Base-by-base conservation (phyloP, 2,329 filamentous ascomycete genomes). In the Fonsecaea nubica region DNA sequence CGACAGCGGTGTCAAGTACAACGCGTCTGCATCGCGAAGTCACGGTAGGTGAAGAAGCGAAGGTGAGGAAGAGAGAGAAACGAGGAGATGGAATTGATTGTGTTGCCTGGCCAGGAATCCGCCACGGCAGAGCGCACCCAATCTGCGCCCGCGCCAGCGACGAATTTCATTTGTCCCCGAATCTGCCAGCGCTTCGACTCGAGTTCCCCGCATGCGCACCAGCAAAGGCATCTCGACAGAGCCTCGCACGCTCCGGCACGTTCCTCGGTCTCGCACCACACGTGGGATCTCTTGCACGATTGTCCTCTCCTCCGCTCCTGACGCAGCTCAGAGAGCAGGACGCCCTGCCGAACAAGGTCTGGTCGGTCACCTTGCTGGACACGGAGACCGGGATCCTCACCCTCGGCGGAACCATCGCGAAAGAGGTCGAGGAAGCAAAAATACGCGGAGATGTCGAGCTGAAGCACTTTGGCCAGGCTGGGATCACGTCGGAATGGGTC, bases 191-290 rank as follows among this genome's bases (percentile, higher is more conserved):
- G 2, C 21, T 73, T 21, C 71, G 70, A 7, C 63, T 77, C 13
- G 58, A 65, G 0, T 72, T 76, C 38, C 68, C 75, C 15, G 70
- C 75, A 57, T 77, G 75, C 63, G 69, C 69, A 30, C 74, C 75
- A 2, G 65, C 71, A 0, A 75, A 75, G 52, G 72, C 68, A 32
- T 73, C 73, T 3, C 60, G 57, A 30, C 65, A 70, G n/a, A 77
- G 74, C 13, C 74, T 76, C 15, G 60, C 58, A 8, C 53, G 67
- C 8, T 74, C 72, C 7, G 75, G 75, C 30, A 72, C 69, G 33
- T 62, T 73, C 6, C 71, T 77, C n/a, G 75, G 75, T n/a, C 73
- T 77, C 7, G 70, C 72, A 7, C 75, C 74, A 4, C 69, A 74
- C 33, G 68, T 61, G 25, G 30, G 30, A 2, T 59, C 68, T 7